These are phyloP conservation scores for Trichoderma sp. DNA, from an alignment of 2,329 filamentous ascomycete genomes.

Conservation along the genomic window DNA sequence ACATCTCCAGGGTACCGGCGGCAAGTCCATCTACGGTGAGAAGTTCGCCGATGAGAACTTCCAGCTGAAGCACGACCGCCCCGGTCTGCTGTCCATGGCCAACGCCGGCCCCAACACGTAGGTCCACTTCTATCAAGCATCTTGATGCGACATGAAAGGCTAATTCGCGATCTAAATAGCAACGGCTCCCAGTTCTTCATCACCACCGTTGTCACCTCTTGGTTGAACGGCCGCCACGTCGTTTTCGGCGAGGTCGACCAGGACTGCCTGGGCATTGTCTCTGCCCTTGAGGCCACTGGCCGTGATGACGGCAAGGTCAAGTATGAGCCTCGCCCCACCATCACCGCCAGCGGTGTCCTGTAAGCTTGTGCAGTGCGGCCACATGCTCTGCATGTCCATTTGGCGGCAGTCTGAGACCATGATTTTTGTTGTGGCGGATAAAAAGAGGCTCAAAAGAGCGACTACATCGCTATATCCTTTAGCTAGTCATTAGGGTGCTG, in stretches of 20 bases:
- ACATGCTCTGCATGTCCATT: conserved; percentile 28
- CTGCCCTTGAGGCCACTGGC: conserved; percentile 63
- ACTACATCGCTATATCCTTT: conserved; percentile 14
- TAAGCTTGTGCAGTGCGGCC: conserved; percentile 38
- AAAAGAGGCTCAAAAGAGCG: neutral
- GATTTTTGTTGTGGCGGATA: neutral
- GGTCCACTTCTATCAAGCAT: conserved; percentile 32
- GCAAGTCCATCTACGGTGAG: conserved; percentile 92
- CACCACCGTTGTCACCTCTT: conserved; percentile 87
- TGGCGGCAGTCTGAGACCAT: conserved; percentile 12
- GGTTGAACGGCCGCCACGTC: conserved; percentile 82
- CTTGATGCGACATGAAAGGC: neutral
- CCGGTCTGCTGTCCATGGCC: conserved; percentile 89
- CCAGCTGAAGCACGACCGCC: conserved; percentile 68
- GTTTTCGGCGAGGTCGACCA: conserved; percentile 75
- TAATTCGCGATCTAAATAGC: conserved; percentile 51
- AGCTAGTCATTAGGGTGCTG: conserved; percentile 14
- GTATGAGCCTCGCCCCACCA: conserved; percentile 60
- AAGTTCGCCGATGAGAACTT: conserved; percentile 97
- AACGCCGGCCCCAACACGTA: conserved; percentile 94
- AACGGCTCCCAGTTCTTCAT: conserved; percentile 99
- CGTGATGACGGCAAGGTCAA: conserved; percentile 56
- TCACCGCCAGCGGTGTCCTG: conserved; percentile 54
- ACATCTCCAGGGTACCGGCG: conserved; percentile 72
- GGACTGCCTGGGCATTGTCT: conserved; percentile 55